Percentiles rank a stretch among this genome's conserved stretches.
Evolutionary conservation across 2,329 filamentous ascomycete genomes (phyloP).

Genomic region (Aspergillus pseudoterreus): DNA sequence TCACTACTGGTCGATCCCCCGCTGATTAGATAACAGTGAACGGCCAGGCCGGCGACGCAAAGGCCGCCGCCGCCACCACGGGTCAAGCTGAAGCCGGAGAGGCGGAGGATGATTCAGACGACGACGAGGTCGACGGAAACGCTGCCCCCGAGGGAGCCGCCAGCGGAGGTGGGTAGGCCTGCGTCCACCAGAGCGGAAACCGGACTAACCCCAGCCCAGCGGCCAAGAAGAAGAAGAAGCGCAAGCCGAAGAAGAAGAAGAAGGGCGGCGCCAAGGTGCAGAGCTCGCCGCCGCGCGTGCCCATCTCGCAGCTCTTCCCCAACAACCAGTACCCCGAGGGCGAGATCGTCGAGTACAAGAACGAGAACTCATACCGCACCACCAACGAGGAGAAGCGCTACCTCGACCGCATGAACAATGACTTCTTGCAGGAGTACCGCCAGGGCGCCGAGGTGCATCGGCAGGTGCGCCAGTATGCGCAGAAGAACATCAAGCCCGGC

Average conservation of each 20-base stretch:
- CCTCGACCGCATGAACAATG: constrained; percentile 73
- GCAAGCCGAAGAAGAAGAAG: constrained; percentile 71
- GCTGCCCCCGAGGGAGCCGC: constrained; percentile 36
- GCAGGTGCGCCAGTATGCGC: constrained; percentile 79
- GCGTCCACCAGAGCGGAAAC: constrained; percentile 1
- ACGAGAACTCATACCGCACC: constrained; percentile 75
- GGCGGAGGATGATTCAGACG: constrained; percentile 54
- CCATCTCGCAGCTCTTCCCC: constrained; percentile 70
- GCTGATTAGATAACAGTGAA: constrained; percentile 34
- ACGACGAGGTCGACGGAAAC: constrained; percentile 50
- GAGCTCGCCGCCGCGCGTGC: constrained; percentile 71
- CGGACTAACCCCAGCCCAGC: constrained; percentile 18
- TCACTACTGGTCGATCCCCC: not conserved
- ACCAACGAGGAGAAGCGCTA: constrained; percentile 82
- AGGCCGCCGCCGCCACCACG: constrained; percentile 27
- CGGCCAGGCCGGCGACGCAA: constrained; percentile 34
- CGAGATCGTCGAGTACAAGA: constrained; percentile 71
- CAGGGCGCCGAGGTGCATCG: constrained; percentile 85
- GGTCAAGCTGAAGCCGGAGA: constrained; percentile 41
- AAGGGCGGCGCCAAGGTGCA: constrained; percentile 60
- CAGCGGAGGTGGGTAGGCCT: constrained; percentile 30
- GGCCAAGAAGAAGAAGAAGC: constrained; percentile 80
- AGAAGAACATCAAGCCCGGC: constrained; percentile 76
- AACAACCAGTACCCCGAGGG: constrained; percentile 70
- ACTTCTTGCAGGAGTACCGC: constrained; percentile 77